Percentiles rank a stretch among this genome's conserved stretches.
phyloP scores from a whole-genome alignment of 768 basidiomycete species.

The Clathrus columnatus region DNA sequence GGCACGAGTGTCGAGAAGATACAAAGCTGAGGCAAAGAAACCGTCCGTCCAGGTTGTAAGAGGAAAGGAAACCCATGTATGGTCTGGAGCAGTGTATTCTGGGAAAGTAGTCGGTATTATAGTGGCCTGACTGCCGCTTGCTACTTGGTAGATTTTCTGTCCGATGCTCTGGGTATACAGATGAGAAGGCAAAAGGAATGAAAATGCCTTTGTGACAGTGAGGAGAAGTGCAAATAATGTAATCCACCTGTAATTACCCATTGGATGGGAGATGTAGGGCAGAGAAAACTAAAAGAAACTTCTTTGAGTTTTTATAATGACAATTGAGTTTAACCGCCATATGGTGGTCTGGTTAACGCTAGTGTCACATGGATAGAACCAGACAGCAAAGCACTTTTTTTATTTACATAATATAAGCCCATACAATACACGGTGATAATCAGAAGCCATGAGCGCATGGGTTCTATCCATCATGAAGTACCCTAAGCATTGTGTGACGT shows the following conservation, averaged over 20 bases:
- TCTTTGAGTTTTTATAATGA: no score
- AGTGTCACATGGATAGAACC: no score
- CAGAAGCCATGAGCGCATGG: no score
- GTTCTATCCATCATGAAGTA: no score
- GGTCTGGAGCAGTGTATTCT: constrained; percentile 43
- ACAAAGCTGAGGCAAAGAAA: constrained; percentile 55
- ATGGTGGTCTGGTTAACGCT: no score
- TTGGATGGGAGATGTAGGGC: not conserved
- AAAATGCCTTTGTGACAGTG: not conserved
- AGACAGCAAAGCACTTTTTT: no score
- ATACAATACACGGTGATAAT: no score
- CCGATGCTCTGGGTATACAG: not conserved
- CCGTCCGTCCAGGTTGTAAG: constrained; percentile 61
- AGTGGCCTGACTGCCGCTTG: not conserved
- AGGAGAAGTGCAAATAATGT: not conserved
- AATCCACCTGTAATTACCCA: not conserved
- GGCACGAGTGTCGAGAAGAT: constrained; percentile 48
- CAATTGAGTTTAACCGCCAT: no score
- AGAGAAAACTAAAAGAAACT: no score
- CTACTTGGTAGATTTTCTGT: not conserved
- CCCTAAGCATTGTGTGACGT: no score
- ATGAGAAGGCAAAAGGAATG: not conserved
- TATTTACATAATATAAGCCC: no score
- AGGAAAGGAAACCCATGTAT: constrained; percentile 41
- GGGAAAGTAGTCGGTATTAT: constrained; percentile 42